Conservation (phyloP, 169 alveolate genomes). For the Amoebophrya sp. region DNA sequence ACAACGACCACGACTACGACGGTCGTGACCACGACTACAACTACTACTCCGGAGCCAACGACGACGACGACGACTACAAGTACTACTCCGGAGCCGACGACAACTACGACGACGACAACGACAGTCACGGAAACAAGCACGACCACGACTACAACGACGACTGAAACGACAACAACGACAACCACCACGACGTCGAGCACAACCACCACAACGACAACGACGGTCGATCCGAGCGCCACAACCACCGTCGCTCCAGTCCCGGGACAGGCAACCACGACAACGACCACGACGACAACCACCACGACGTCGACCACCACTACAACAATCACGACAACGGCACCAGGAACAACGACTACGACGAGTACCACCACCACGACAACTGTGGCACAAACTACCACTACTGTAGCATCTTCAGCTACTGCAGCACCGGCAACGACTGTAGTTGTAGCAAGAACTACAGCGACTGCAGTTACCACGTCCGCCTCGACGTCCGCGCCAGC, state of each 20-base stretch:
- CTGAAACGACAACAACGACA: neutral
- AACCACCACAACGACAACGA: neutral
- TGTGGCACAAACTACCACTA: neutral
- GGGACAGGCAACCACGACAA: neutral
- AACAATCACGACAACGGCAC: neutral
- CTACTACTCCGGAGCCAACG: neutral
- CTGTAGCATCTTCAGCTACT: neutral
- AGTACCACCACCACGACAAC: neutral
- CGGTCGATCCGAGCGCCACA: too few species aligned
- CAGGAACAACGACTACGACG: neutral
- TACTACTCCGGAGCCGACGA: neutral
- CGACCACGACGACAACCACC: neutral
- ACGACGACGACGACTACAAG: neutral
- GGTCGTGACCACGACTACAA: neutral
- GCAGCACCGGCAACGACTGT: neutral
- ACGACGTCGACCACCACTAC: neutral
- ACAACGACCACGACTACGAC: neutral
- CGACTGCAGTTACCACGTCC: neutral
- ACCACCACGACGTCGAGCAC: neutral
- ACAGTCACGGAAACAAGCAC: neutral
- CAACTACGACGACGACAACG: neutral
- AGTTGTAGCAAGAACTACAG: neutral
- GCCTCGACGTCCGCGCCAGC: neutral
- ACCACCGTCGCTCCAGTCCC: too few species aligned
- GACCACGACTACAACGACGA: neutral